A percentile compares a stretch with the other conserved stretches of the same genome.
Evolutionary conservation across 352 stramenopile genomes (phyloP).

Genomic region (Pythium brassicae): DNA sequence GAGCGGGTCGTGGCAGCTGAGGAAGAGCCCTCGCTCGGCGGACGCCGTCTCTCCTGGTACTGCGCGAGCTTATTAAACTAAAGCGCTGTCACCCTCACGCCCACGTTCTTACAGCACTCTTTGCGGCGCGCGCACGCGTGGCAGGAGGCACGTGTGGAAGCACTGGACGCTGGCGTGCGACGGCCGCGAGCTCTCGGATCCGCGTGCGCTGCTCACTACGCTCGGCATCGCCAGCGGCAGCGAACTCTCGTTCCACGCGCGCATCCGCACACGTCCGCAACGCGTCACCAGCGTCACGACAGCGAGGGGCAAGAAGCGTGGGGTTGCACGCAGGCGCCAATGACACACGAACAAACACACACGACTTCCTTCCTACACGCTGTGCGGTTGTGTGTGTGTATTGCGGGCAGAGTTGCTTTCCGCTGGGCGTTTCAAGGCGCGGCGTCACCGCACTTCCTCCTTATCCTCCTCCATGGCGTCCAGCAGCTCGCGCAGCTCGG

Average conservation of each 20-base stretch:
- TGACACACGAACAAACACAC: neutral
- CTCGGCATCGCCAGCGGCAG: slow-evolving; percentile 11
- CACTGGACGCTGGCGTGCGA: slow-evolving; percentile 14
- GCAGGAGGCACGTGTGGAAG: slow-evolving; percentile 20
- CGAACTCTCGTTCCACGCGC: slow-evolving; percentile 12
- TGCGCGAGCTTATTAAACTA: neutral
- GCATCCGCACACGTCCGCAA: neutral
- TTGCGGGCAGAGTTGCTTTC: neutral
- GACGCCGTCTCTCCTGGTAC: slow-evolving; percentile 15
- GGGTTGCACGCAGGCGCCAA: neutral
- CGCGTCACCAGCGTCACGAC: neutral
- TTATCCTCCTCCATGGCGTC: slow-evolving; percentile 81
- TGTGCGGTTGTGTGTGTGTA: neutral
- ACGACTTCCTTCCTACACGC: too few relatives aligned
- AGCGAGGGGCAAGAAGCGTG: too few relatives aligned
- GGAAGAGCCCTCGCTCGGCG: neutral
- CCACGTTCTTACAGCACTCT: neutral
- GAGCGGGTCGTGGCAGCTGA: slow-evolving; percentile 3
- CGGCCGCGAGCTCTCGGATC: slow-evolving; percentile 10
- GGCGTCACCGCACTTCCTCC: slow-evolving; percentile 51
- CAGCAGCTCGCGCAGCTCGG: slow-evolving; percentile 62
- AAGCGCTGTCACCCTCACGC: neutral
- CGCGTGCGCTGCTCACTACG: slow-evolving; percentile 6
- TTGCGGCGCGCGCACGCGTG: neutral
- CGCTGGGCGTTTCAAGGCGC: too few relatives aligned